Evolutionary conservation across 257 asterid genomes (phyloP), one percentile per base, ranked within the genome.

Genomic region (Ophiorrhiza pumila): DNA sequence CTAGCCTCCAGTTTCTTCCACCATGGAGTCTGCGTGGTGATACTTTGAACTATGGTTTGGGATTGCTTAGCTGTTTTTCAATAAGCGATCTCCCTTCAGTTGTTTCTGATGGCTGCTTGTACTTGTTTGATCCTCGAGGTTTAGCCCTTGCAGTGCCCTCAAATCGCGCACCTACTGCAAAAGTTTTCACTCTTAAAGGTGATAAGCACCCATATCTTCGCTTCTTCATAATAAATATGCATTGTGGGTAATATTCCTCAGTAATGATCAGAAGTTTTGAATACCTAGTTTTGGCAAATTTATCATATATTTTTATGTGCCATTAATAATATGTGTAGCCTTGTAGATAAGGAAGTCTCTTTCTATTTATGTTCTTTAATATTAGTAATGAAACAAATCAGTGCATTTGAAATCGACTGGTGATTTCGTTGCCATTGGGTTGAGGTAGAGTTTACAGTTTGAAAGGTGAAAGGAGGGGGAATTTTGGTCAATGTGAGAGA

Each of bases 121-220:
- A 91, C 87, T 84, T 93, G 79, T 87, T 91, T 85, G 98, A 93
- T 86, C 97, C 98, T 65, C 89, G 92, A 74, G 98, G 97, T 79
- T 83, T 87, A 79, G 95, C 88, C 72, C 80, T 93, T 80, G 82
- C 91, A 32, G 74, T 79, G 57, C 85, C 95, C 79, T 81, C 95
- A 79, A 80, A 84, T 59, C 92, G 78, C 68, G 89, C 88, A 53
- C 91, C 97, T 76, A 81, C 94, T 77, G 97, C 97, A n/a, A 93
- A 91, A 83, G 90, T 87, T 78, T 91, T 93, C 75, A 86, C 96
- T 23, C 89, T 93, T 70, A 85, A 81, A 86, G 98, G 97, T 93
- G 23, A 84, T 55, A 61, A 43, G 42, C 18, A 31, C 43, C 62
- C 57, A 37, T 69, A 52, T 68, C 76, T 69, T 76, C 31, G 62